phyloP scores from a whole-genome alignment of 768 basidiomycete genomes.

The Tylopilus sp. region DNA sequence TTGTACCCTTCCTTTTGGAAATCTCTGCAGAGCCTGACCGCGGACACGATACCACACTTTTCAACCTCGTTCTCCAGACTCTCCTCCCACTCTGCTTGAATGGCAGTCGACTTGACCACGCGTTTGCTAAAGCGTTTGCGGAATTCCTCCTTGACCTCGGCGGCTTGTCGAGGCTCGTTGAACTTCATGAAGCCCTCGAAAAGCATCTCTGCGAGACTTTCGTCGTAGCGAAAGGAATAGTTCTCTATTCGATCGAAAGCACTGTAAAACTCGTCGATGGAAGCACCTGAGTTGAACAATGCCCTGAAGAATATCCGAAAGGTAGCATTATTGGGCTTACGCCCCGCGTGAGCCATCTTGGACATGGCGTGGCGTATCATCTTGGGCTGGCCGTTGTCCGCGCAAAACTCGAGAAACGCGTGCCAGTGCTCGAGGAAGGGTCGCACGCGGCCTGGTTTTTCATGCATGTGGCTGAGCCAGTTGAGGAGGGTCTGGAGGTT shows the following conservation, averaged over 20 bases:
- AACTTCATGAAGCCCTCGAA: slow-evolving; percentile 42
- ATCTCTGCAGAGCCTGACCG: slow-evolving; percentile 34
- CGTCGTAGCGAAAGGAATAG: slow-evolving; percentile 43
- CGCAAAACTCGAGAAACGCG: slow-evolving; percentile 44
- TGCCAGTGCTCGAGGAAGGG: slow-evolving; percentile 57
- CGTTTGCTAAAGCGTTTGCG: slow-evolving; percentile 29
- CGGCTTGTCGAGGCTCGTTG: slow-evolving; percentile 35
- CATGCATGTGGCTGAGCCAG: slow-evolving; percentile 55
- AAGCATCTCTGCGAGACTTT: slow-evolving; percentile 38
- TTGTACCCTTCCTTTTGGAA: slow-evolving; percentile 34
- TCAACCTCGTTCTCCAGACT: slow-evolving; percentile 29
- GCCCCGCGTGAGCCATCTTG: slow-evolving; percentile 38
- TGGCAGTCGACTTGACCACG: slow-evolving; percentile 23
- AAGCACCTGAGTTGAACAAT: slow-evolving; percentile 33
- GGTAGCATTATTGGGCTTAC: slow-evolving; percentile 42
- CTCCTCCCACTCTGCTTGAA: slow-evolving; percentile 31
- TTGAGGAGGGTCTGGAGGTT: slow-evolving; percentile 41
- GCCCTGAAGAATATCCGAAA: slow-evolving; percentile 48
- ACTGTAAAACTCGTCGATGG: slow-evolving; percentile 33
- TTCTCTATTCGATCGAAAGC: slow-evolving; percentile 47
- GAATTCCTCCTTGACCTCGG: slow-evolving; percentile 40
- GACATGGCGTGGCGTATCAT: slow-evolving; percentile 30
- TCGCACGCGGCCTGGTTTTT: slow-evolving; percentile 41
- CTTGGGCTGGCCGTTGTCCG: slow-evolving; percentile 23
- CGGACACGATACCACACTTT: slow-evolving; percentile 32